These are phyloP conservation scores for Microthyrium microscopicum DNA, from an alignment of 2,329 filamentous ascomycete species.

Conservation along the genomic window DNA sequence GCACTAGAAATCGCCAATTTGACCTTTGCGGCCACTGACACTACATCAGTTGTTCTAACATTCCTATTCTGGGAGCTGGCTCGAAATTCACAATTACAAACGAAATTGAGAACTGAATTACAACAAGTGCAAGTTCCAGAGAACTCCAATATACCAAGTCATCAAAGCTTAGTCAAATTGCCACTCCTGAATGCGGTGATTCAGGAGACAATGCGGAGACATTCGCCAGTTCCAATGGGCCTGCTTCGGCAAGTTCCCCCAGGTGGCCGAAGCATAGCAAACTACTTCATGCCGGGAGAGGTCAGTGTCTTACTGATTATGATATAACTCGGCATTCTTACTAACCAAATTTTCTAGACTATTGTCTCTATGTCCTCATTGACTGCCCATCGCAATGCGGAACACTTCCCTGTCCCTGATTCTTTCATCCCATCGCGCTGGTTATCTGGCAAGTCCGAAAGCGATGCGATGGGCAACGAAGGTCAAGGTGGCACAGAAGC, in stretches of 20 bases:
- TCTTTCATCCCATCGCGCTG: slow-evolving; percentile 1
- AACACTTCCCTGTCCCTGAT: background rate
- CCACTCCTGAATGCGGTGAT: background rate
- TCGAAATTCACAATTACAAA: background rate
- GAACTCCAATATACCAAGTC: background rate
- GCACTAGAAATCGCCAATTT: background rate
- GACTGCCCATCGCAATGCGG: background rate
- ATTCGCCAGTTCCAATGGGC: background rate
- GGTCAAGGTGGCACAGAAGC: background rate
- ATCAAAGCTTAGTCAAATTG: background rate
- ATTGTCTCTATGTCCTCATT: background rate
- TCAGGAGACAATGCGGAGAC: background rate
- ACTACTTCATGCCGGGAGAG: background rate
- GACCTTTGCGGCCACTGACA: slow-evolving; percentile 4
- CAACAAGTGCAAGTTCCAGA: background rate
- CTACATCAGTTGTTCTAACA: background rate
- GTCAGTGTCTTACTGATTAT: background rate
- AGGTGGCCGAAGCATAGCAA: background rate
- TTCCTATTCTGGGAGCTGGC: slow-evolving; percentile 4
- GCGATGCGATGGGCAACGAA: background rate
- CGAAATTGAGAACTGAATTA: background rate
- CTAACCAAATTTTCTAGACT: background rate
- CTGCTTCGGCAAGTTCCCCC: slow-evolving; percentile 1
- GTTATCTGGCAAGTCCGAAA: background rate
- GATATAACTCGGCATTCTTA: background rate